Evolutionary conservation across 2,329 filamentous ascomycete genomes (phyloP).

Genomic region (Graphiopsis chlorocephala): DNA sequence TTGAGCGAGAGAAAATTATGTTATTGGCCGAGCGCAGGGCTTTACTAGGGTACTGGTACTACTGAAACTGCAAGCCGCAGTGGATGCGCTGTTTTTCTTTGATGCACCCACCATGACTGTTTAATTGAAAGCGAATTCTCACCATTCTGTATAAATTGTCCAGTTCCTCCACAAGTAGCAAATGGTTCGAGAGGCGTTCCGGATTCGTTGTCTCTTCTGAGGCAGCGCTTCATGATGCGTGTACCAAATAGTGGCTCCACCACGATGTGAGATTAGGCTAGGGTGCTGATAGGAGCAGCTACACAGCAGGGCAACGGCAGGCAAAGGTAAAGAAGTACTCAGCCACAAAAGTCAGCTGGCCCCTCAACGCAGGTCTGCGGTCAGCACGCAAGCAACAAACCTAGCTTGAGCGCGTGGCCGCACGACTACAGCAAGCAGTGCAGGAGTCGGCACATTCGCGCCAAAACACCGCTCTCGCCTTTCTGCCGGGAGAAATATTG

Average conservation of each 20-base stretch:
- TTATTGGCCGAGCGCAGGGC: conserved; percentile 15
- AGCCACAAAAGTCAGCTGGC: conserved; percentile 12
- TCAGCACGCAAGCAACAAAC: conserved; percentile 10
- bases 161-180: not conserved
- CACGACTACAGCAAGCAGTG: not conserved
- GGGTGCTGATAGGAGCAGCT: not conserved
- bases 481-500: not conserved
- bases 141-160: not conserved
- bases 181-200: not conserved
- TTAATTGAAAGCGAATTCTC: conserved; percentile 16
- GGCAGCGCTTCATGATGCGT: not conserved
- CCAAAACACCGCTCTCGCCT: conserved; percentile 6
- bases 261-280: not conserved
- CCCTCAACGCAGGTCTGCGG: conserved; percentile 4
- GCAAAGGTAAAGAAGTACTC: not conserved
- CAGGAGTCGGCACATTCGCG: not conserved
- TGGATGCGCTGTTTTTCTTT: conserved; percentile 13
- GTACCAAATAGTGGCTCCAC: not conserved
- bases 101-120: conserved; percentile 15
- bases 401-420: not conserved
- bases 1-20: conserved; percentile 17
- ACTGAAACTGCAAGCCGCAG: conserved; percentile 16
- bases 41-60: conserved; percentile 17
- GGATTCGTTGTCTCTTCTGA: not conserved
- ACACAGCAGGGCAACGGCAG: not conserved